Evolutionary conservation across 768 basidiomycete species (phyloP), one percentile per base, ranked within the genome.

Genomic region (Guyanaporus albipodus): DNA sequence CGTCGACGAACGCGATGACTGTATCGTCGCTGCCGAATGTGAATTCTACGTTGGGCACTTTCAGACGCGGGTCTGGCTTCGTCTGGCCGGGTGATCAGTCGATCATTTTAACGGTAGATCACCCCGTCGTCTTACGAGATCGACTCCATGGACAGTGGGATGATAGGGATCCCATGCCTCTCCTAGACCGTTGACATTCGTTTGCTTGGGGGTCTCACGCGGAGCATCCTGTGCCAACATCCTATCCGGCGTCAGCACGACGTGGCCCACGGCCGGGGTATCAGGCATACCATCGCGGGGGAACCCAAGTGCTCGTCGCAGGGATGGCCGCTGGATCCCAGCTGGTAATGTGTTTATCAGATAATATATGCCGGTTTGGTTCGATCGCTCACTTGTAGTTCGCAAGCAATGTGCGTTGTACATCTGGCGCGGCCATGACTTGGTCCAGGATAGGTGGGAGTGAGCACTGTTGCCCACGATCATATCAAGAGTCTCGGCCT

Each of bases 301-400:
- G 62, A 4, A 57, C 45, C 61, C 61, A 62, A 39, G 54, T 62
- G 10, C 62, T 63, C 14, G 7, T 42, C 21, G 50, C 48, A 36
- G 62, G 61, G 23, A 60, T 46, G 11, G 42, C 52, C 17, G 59
- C 50, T 17, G 50, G 58, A 44, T 62, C 56, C 61, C 61, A 62
- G 19, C 61, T 62, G 17, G 12, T 10, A 40, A 4, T 18, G 7
- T 9, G 12, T 21, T 12, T 19, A 43, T 52, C 32, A 49, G 39
- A 54, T 33, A 28, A 40, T 8, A 15, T 12, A 14, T 14, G 10
- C 5, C 2, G 24, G 27, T 6, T 6, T 2, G 24, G 27, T 6
- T 37, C 6, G 4, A 27, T 15, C 29, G 31, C 56, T 56, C 22
- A 59, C 61, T 47, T 48, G 27, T 54, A 61, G 19, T 47, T 49